Conservation (phyloP, 139 green algal species). For the Zygnema circumcarinatum region DNA sequence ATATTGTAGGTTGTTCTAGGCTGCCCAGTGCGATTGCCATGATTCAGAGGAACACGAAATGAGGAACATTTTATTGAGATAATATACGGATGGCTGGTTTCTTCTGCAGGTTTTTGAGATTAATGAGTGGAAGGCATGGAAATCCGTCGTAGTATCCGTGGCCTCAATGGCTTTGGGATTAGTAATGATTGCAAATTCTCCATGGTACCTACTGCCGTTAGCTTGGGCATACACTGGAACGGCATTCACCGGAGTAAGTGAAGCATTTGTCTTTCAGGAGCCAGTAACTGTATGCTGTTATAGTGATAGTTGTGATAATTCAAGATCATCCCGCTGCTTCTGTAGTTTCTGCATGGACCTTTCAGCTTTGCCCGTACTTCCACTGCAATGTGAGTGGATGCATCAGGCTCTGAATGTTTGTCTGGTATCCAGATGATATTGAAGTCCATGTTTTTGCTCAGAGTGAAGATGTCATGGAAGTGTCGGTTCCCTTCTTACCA, state of each 20-base stretch:
- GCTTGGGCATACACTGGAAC: constrained; percentile 89
- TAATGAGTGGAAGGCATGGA: constrained; percentile 56
- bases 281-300: not conserved
- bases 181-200: constrained; percentile 74
- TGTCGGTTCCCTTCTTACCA: no score
- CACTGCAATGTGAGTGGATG: not conserved
- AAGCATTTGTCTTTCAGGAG: no score
- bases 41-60: no score
- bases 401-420: no score
- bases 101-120: constrained; percentile 63
- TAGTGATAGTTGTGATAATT: not conserved
- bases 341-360: not conserved
- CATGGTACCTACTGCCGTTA: constrained; percentile 91
- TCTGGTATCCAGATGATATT: no score
- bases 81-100: no score
- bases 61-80: no score
- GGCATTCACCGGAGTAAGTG: constrained; percentile 82
- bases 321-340: not conserved
- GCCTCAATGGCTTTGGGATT: constrained; percentile 33
- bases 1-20: no score
- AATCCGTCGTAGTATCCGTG: constrained; percentile 33
- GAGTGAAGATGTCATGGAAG: no score
- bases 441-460: no score
- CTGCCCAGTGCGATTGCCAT: no score
- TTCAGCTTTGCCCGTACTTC: not conserved